Base-by-base conservation (phyloP, 2,329 filamentous ascomycete genomes). In the Dryadomyces quercus-mongolicae region DNA sequence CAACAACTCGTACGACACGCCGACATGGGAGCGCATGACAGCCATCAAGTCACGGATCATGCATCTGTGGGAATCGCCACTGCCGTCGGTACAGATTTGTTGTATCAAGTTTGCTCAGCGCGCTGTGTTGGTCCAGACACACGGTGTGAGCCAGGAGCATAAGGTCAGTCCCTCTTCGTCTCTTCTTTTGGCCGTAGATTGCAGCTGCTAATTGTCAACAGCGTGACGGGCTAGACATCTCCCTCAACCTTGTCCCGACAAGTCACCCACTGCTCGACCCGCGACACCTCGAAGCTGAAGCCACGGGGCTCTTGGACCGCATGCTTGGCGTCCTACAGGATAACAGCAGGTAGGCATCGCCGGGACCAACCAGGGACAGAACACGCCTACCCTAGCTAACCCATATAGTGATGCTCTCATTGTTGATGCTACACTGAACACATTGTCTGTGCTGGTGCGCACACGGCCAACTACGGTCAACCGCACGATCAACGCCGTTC, bases 71-170 rank as follows among this genome's bases (percentile, higher is more conserved):
- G 92, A 96, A 62, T 79, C 75, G 46, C 84, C 88, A 18, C 73
- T 81, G 15, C 77, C 85, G 13, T 85, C 88, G 2, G 81, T 97
- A 59, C 85, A 85, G 62, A 85, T 97, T 67, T 95, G 90, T 74
- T 97, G 93, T 72, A 85, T 97, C 76, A 98, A 98, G 70, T 98
- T 98, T 68, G 85, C 89, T 42, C 92, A 98, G 71, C 84, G 88
- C 59, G 88, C 97, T 47, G 86, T 98, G 47, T 80, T 96, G 60
- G 88, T 90, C 18, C 92, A 98, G 69, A 96, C 89, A 12, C 83
- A 85, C n/a, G 88, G 88, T 49, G 72, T 85, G 56, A 86, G 88
- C 61, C 76, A 82, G 54, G 92, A 97, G 65, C 86, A 87, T 61
- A 83, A 88, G 73, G 88, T 95, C 79, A 68, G 80, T 44, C 12